Evolutionary conservation across 2,329 filamentous ascomycete genomes (phyloP).

Genomic region (Onygenales sp.): DNA sequence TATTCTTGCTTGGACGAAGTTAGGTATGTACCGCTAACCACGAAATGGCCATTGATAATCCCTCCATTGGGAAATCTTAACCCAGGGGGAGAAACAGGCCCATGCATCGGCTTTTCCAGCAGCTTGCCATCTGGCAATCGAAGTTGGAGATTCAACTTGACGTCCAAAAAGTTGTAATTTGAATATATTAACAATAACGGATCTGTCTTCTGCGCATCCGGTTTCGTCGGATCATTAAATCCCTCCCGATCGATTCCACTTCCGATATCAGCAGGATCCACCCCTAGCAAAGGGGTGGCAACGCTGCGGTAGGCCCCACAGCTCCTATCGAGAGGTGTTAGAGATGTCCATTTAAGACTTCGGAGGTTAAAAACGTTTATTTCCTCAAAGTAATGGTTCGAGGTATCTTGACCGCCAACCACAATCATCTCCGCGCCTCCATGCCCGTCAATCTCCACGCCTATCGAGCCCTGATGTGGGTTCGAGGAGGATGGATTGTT

Average conservation of each 20-base stretch:
- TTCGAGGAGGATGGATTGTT: conserved; percentile 78
- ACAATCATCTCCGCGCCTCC: conserved; percentile 96
- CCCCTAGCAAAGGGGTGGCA: conserved; percentile 62
- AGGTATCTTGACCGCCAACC: conserved; percentile 89
- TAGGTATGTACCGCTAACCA: conserved; percentile 93
- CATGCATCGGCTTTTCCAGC: conserved; percentile 74
- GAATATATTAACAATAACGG: conserved; percentile 90
- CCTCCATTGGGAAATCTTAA: conserved; percentile 93
- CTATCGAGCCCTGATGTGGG: conserved; percentile 78
- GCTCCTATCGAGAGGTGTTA: conserved; percentile 75
- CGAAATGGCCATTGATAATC: conserved; percentile 90
- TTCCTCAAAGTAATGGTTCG: conserved; percentile 98
- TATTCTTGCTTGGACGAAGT: conserved; percentile 98
- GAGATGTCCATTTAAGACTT: conserved; percentile 91
- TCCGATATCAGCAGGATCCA: conserved; percentile 36
- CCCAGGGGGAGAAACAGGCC: conserved; percentile 76
- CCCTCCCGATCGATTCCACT: conserved; percentile 28
- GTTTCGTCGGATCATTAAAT: conserved; percentile 25
- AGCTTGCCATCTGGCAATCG: conserved; percentile 74
- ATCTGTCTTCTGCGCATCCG: conserved; percentile 16
- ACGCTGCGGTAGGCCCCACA: conserved; percentile 96
- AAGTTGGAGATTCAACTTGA: conserved; percentile 89
- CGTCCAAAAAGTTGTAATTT: conserved; percentile 97
- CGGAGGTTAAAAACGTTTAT: conserved; percentile 96
- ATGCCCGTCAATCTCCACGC: conserved; percentile 78